Evolutionary conservation across 768 basidiomycete genomes (phyloP).

Genomic region (Lactarius trivialis): DNA sequence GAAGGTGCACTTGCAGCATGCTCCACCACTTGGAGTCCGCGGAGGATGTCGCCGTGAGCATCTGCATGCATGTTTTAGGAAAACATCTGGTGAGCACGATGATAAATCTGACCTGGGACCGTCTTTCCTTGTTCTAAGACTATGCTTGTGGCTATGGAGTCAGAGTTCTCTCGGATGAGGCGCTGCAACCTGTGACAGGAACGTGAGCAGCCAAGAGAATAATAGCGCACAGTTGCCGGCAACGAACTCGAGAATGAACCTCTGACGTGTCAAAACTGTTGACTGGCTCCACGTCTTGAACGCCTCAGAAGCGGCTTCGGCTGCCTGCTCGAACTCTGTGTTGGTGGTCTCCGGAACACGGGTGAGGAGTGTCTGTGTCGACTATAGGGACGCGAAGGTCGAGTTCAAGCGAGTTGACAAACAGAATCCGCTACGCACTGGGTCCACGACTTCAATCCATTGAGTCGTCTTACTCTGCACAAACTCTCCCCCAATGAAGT

Average conservation of each 20-base stretch:
- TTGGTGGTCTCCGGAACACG: conserved; percentile 84
- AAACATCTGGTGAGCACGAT: background rate
- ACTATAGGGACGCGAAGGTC: conserved; percentile 37
- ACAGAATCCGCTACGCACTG: conserved; percentile 44
- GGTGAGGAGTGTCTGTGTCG: conserved; percentile 85
- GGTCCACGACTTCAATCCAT: conserved; percentile 88
- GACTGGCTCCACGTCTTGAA: conserved; percentile 86
- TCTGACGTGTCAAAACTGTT: conserved; percentile 79
- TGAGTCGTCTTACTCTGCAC: conserved; percentile 68
- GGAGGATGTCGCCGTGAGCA: conserved; percentile 90
- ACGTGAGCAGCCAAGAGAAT: background rate
- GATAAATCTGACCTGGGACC: conserved; percentile 50
- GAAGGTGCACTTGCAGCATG: conserved; percentile 76
- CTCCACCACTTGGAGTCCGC: conserved; percentile 87
- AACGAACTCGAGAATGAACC: conserved; percentile 80
- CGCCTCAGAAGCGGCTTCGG: conserved; percentile 75
- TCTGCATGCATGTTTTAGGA: conserved; percentile 39
- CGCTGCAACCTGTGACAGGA: conserved; percentile 64
- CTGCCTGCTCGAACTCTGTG: conserved; percentile 76
- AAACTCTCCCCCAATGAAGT: conserved; percentile 88
- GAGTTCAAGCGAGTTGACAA: background rate
- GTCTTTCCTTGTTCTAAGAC: conserved; percentile 97
- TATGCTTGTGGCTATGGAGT: conserved; percentile 81
- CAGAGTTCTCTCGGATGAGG: conserved; percentile 77
- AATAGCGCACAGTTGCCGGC: background rate